Evolutionary conservation across 805 yeast species (phyloP), one percentile per base, ranked within the genome.

Genomic region (Pichia insulana): DNA sequence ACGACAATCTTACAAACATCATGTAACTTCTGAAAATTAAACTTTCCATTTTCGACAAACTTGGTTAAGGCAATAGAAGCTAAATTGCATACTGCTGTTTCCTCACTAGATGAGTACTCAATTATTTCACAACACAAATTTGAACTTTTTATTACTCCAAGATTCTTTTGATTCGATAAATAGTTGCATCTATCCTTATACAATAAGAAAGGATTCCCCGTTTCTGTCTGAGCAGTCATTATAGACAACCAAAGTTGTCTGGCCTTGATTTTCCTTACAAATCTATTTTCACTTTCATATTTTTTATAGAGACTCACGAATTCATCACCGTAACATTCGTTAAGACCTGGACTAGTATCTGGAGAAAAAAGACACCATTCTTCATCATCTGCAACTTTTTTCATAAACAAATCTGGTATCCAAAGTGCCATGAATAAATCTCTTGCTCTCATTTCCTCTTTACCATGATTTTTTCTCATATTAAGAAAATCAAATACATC

Each of bases 371-470:
- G 67, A 42, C 90, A 78, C 98, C 98, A 90, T 20, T 80, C 81
- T 40, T 63, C 79, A 56, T 87, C 75, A 15, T 63, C 65, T 62
- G 86, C 84, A 34, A 90, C 97, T 51, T 92, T 77, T 61, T 82
- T 66, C 98, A 90, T 90, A 65, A 90, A 90, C 56, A 90, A 67
- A 60, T 90, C 97, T 2, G 97, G 86, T 35, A 90, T 76, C 98
- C 98, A 90, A 39, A 90, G 70, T 7, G 95, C 97, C 57, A 83
- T 79, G 68, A 90, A 90, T 51, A 90, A 68, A 61, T 90, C 97
- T 56, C 97, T 76, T 1, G 98, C 96, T 56, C 97, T 76, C 51
- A 76, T 67, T 63, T 90, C 97, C 63, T 90, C 97, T 55, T 86
- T 88, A 41, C 97, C 97, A 59, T 89, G 96, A 58, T 88, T 90